A percentile compares a stretch with the other conserved stretches of the same genome.
Evolutionary conservation across 2,329 filamentous ascomycete genomes (phyloP).

Genomic region (Hirsutella rhossiliensis): DNA sequence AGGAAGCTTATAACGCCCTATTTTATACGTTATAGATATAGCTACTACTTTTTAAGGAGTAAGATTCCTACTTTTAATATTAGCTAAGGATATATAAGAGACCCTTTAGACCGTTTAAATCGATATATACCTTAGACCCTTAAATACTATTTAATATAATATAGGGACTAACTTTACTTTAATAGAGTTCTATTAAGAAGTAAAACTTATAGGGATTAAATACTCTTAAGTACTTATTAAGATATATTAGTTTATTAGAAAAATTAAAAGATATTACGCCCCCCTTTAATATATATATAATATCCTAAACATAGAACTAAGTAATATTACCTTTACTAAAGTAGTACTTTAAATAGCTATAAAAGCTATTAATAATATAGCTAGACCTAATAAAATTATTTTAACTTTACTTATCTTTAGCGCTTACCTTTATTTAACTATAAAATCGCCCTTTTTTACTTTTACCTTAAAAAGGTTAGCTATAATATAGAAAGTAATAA

Average conservation of each 20-base stretch:
- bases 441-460: neutral
- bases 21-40: neutral
- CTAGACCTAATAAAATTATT: neutral
- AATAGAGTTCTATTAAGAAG: neutral
- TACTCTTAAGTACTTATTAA: neutral
- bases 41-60: neutral
- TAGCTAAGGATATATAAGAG: neutral
- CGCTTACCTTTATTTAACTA: neutral
- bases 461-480: neutral
- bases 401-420: neutral
- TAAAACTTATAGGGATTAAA: neutral
- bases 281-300: neutral
- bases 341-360: neutral
- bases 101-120: neutral
- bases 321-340: too few species aligned
- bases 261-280: neutral
- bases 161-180: neutral
- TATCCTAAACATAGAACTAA: neutral
- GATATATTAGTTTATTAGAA: neutral
- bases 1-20: too few species aligned
- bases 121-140: neutral
- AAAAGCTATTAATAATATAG: neutral
- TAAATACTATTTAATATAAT: neutral
- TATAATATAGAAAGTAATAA: neutral
- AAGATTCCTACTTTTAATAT: neutral